A percentile compares a stretch with the other conserved stretches of the same genome.
phyloP scores from a whole-genome alignment of 257 asterid genomes.

The Lavandula angustifolia region DNA sequence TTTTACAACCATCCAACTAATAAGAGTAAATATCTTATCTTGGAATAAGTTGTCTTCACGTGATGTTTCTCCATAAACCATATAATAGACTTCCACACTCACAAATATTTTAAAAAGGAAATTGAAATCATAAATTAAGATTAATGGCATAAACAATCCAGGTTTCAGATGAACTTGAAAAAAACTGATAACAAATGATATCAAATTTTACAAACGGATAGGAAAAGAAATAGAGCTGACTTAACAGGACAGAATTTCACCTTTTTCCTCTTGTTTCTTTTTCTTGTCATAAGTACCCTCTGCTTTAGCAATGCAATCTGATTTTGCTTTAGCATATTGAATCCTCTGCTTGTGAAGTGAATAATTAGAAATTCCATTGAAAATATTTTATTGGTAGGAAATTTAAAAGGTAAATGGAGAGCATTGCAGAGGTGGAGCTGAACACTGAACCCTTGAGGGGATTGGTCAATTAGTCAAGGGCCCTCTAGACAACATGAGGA shows the following conservation, averaged over 20 bases:
- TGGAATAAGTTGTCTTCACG: background rate
- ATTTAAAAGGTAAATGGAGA: no score
- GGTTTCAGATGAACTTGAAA: background rate
- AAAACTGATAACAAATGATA: background rate
- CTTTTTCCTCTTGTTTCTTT: constrained; percentile 97
- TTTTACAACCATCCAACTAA: no score
- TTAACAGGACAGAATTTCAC: constrained; percentile 40
- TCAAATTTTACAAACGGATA: constrained; percentile 3
- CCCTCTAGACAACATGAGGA: no score
- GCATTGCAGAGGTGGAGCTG: no score
- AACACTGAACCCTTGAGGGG: no score
- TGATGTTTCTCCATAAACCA: constrained; percentile 16
- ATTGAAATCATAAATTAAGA: constrained; percentile 9
- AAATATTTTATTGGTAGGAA: no score
- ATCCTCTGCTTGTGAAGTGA: constrained; percentile 80
- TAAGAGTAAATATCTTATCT: background rate
- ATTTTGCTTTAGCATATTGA: constrained; percentile 88
- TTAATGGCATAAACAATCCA: background rate
- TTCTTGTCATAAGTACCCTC: constrained; percentile 96
- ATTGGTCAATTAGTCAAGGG: no score
- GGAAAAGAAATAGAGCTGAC: constrained; percentile 3
- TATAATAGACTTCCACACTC: background rate
- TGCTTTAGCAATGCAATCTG: constrained; percentile 95
- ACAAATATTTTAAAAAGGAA: constrained; percentile 1
- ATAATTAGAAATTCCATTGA: no score